These are phyloP conservation scores for Trifolium dubium DNA, from an alignment of 306 rosid genomes.

Conservation along the genomic window DNA sequence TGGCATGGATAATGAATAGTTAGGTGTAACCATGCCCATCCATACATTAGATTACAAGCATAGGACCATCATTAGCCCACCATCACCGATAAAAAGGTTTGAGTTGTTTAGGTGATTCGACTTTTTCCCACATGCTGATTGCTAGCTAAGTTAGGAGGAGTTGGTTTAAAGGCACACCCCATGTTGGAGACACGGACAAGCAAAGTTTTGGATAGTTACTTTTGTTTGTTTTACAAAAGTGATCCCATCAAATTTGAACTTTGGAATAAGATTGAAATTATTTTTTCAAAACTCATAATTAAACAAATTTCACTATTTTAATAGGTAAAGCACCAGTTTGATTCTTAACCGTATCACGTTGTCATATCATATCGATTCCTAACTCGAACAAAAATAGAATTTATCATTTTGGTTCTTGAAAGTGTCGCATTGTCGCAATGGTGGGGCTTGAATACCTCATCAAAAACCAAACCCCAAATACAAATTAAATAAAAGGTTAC, in stretches of 20 bases:
- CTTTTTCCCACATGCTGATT: slow-evolving; percentile 50
- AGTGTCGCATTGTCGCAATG: too few relatives aligned
- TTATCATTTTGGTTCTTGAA: too few relatives aligned
- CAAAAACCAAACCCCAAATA: not conserved
- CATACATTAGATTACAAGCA: slow-evolving; percentile 40
- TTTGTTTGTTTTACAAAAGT: slow-evolving; percentile 40
- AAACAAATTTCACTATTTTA: not conserved
- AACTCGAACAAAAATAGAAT: too few relatives aligned
- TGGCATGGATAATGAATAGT: slow-evolving; percentile 20
- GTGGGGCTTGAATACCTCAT: slow-evolving; percentile 1
- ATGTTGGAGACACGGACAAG: slow-evolving; percentile 39
- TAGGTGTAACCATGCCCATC: slow-evolving; percentile 23
- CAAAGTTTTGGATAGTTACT: slow-evolving; percentile 40
- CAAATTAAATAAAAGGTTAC: not conserved
- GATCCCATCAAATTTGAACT: slow-evolving; percentile 15
- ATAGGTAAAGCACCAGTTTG: too few relatives aligned
- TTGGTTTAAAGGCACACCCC: slow-evolving; percentile 41
- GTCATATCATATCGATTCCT: too few relatives aligned
- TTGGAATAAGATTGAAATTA: slow-evolving; percentile 1
- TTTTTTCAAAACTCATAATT: not conserved
- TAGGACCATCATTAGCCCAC: slow-evolving; percentile 39
- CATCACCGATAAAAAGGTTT: slow-evolving; percentile 28
- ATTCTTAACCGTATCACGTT: too few relatives aligned
- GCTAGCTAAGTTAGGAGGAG: slow-evolving; percentile 38
- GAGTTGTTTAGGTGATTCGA: slow-evolving; percentile 41